These are phyloP conservation scores for Lithocarpus polystachyus DNA, from an alignment of 306 rosid species.

Conservation along the genomic window DNA sequence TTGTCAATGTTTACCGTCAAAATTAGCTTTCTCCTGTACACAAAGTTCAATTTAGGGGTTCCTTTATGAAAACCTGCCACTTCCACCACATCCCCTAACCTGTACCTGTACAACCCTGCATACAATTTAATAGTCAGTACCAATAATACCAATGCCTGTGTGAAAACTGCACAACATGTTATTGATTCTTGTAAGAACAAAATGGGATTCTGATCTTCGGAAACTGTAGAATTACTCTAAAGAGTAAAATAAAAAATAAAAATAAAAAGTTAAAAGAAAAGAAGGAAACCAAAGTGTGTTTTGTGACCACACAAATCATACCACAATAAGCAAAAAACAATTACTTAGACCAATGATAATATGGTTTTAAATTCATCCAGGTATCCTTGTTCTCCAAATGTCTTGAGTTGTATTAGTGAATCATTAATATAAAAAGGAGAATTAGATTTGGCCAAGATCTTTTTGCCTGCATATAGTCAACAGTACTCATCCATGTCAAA, in stretches of 20 bases:
- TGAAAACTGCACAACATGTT: not conserved
- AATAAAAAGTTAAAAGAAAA: not conserved
- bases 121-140: not conserved
- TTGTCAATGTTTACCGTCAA: constrained; percentile 81
- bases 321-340: not conserved
- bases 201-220: too few relatives aligned
- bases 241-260: not conserved
- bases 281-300: constrained; percentile 4
- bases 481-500: constrained; percentile 12
- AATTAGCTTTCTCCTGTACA: constrained; percentile 75
- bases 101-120: constrained; percentile 82
- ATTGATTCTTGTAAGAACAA: too few relatives aligned
- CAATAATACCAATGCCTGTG: not conserved
- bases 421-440: not conserved
- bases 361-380: constrained; percentile 14
- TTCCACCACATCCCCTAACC: constrained; percentile 95
- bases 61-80: constrained; percentile 71
- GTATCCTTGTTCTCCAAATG: not conserved
- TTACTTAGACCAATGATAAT: not conserved
- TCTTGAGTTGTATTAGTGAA: not conserved
- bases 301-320: constrained; percentile 11
- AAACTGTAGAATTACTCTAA: too few relatives aligned
- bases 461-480: not conserved
- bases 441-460: not conserved
- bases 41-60: constrained; percentile 74